A percentile compares a stretch with the other conserved stretches of the same genome.
Conservation (phyloP, 768 basidiomycete species). For the Coprinellus micaceus region DNA sequence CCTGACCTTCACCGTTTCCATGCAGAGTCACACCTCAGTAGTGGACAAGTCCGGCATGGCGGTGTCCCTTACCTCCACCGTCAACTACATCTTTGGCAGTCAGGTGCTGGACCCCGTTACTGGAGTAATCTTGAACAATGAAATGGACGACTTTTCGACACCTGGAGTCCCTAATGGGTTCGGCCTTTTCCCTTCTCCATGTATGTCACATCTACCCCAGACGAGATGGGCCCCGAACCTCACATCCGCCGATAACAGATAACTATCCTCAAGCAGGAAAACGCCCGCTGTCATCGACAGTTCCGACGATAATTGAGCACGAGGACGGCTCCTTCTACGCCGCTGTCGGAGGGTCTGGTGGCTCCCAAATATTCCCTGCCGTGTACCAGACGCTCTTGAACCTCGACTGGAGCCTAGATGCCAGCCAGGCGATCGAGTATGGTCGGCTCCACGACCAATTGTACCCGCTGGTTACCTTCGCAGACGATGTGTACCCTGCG, state of each 20-base stretch:
- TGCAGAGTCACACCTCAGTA: conserved; percentile 83
- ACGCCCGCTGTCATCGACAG: conserved; percentile 83
- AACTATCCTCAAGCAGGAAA: conserved; percentile 90
- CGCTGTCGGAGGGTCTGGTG: conserved; percentile 83
- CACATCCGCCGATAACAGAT: conserved; percentile 36
- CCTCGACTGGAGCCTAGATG: conserved; percentile 77
- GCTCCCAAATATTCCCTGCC: conserved; percentile 78
- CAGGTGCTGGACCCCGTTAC: conserved; percentile 82
- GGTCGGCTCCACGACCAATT: conserved; percentile 86
- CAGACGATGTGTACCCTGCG: conserved; percentile 58
- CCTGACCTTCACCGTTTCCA: conserved; percentile 2
- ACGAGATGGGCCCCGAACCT: background rate
- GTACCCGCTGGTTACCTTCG: conserved; percentile 58
- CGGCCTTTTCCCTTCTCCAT: conserved; percentile 78
- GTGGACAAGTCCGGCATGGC: conserved; percentile 86
- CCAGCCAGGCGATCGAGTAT: conserved; percentile 78
- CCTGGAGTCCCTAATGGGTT: conserved; percentile 84
- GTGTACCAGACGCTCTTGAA: conserved; percentile 79
- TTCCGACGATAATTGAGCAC: conserved; percentile 77
- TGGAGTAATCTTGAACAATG: conserved; percentile 87
- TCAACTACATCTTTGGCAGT: conserved; percentile 89
- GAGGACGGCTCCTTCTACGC: conserved; percentile 68
- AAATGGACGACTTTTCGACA: conserved; percentile 93
- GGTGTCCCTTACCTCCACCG: conserved; percentile 80
- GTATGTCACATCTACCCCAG: conserved; percentile 35